These are phyloP conservation scores for Beauveria caledonica DNA, from an alignment of 2,329 filamentous ascomycete genomes.

Conservation along the genomic window DNA sequence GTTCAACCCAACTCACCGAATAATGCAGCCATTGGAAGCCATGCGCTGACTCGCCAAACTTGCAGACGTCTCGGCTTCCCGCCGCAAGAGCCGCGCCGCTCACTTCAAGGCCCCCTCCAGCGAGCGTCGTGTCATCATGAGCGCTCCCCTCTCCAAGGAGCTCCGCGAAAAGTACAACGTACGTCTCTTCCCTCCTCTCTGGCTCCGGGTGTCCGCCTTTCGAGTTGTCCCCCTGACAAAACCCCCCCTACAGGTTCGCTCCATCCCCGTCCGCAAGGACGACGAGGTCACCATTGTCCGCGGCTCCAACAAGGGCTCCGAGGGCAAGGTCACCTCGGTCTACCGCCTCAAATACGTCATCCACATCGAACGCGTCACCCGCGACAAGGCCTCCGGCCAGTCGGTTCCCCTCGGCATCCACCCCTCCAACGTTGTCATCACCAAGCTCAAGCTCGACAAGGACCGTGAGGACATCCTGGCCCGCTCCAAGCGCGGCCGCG, in stretches of 20 bases:
- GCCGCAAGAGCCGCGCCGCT: constrained; percentile 98
- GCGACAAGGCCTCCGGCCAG: constrained; percentile 97
- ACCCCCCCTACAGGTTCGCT: constrained; percentile 59
- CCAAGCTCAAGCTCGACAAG: constrained; percentile 98
- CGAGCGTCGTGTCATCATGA: constrained; percentile 94
- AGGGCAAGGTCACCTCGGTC: constrained; percentile 96
- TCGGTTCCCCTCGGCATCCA: constrained; percentile 89
- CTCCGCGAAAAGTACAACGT: constrained; percentile 99
- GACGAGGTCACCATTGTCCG: constrained; percentile 91
- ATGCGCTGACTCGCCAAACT: neutral
- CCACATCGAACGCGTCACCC: constrained; percentile 92
- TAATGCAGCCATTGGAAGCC: neutral
- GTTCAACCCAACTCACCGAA: constrained; percentile 18
- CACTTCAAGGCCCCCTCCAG: constrained; percentile 95
- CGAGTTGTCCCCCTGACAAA: neutral
- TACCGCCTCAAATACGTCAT: constrained; percentile 98
- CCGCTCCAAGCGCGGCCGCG: constrained; percentile 73
- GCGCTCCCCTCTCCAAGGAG: constrained; percentile 91
- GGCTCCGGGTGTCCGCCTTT: neutral
- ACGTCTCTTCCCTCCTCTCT: constrained; percentile 31
- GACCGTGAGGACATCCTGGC: constrained; percentile 83
- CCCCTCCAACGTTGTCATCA: constrained; percentile 95
- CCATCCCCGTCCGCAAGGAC: constrained; percentile 95
- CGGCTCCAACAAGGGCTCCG: constrained; percentile 91
- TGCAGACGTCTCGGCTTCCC: constrained; percentile 62